Percentiles rank a stretch among this genome's conserved stretches.
Conservation (phyloP, 2,329 filamentous ascomycete species). For the Geosmithia flava region DNA sequence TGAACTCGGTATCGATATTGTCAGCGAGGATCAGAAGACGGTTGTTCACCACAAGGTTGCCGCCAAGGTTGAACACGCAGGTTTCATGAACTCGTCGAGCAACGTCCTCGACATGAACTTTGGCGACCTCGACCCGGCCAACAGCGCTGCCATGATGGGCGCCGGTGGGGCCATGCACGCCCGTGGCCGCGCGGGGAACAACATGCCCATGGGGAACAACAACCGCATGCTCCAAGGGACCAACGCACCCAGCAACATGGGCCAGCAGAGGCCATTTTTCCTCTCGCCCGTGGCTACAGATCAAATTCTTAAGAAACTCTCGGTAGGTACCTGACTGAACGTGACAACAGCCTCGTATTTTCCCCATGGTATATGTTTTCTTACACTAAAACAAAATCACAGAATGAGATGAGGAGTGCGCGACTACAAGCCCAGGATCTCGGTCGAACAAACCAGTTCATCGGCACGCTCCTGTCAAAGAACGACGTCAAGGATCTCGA, state of each 20-base stretch:
- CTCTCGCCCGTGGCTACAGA: conserved; percentile 84
- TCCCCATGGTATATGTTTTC: not conserved
- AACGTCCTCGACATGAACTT: conserved; percentile 84
- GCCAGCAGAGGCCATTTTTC: conserved; percentile 74
- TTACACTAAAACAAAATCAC: not conserved
- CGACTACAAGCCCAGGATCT: conserved; percentile 81
- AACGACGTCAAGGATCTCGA: conserved; percentile 51
- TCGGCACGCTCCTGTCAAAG: conserved; percentile 63
- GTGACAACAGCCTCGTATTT: too few relatives aligned
- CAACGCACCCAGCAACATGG: conserved; percentile 41
- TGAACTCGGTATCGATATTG: conserved; percentile 94
- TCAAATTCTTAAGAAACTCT: conserved; percentile 65
- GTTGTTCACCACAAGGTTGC: conserved; percentile 98
- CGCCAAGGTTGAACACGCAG: conserved; percentile 91
- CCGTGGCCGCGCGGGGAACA: conserved; percentile 57
- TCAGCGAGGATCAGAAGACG: conserved; percentile 96
- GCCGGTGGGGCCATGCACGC: conserved; percentile 53
- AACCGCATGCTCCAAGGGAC: conserved; percentile 45
- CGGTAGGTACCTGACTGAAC: conserved; percentile 13
- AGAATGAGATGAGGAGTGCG: conserved; percentile 86
- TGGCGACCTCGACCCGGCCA: conserved; percentile 77
- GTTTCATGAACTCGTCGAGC: conserved; percentile 61
- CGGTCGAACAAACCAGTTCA: conserved; percentile 67
- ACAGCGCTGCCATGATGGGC: conserved; percentile 59
- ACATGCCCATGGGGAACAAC: conserved; percentile 48